Evolutionary conservation across 441 rosid species (phyloP).

Genomic region (Euphorbia celastroides): DNA sequence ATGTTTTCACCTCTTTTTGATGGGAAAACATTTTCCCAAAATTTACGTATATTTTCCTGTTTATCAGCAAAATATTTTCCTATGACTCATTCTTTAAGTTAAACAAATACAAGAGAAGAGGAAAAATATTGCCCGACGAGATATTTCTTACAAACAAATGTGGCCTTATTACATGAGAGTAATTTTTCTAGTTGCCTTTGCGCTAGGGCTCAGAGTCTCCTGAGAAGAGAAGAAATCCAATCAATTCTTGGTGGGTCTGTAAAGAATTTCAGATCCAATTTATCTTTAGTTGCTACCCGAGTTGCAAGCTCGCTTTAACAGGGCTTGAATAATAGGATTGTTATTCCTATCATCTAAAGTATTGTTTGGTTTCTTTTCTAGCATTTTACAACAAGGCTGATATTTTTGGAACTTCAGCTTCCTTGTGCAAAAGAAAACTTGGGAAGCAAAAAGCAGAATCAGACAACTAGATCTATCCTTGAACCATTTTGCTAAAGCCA

Average conservation of each 20-base stretch:
- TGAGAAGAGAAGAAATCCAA: neutral
- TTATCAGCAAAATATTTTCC: no score
- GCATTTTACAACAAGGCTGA: neutral
- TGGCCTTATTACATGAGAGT: no score
- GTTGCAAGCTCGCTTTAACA: neutral
- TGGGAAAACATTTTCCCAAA: no score
- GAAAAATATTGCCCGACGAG: no score
- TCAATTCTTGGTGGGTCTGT: neutral
- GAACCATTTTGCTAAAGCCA: neutral
- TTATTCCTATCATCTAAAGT: neutral
- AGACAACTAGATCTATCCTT: neutral
- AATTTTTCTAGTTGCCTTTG: neutral
- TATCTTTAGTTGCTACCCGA: no score
- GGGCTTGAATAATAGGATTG: neutral
- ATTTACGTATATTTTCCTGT: no score
- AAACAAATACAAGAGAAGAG: no score
- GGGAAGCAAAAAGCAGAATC: neutral
- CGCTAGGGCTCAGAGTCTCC: neutral
- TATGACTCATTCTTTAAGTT: no score
- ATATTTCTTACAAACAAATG: no score
- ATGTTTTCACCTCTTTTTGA: no score
- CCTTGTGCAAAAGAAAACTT: neutral
- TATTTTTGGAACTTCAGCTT: slow-evolving; percentile 1
- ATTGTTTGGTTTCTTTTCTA: neutral
- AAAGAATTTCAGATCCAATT: no score